phyloP scores from a whole-genome alignment of 768 basidiomycete species.

The Asterophora lycoperdoides region DNA sequence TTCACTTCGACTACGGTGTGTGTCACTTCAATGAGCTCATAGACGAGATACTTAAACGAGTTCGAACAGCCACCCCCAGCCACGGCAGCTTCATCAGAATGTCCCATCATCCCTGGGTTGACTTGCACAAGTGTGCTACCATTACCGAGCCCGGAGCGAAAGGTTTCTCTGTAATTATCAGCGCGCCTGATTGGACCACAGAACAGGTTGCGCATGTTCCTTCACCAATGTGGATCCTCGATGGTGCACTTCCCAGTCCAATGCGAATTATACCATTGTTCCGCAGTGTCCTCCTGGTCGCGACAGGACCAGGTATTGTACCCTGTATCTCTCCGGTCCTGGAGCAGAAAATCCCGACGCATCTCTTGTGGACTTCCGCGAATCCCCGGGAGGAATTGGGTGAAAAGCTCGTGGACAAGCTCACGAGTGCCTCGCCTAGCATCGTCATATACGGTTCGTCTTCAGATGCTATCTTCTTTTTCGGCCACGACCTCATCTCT shows the following conservation, averaged over 20 bases:
- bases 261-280: conserved; percentile 13
- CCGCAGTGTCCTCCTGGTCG: too few relatives aligned
- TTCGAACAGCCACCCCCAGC: conserved; percentile 34
- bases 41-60: background rate
- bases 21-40: background rate
- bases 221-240: conserved; percentile 51
- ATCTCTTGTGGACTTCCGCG: too few relatives aligned
- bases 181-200: conserved; percentile 54
- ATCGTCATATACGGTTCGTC: conserved; percentile 29
- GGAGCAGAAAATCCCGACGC: too few relatives aligned
- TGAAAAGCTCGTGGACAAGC: too few relatives aligned
- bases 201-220: conserved; percentile 50
- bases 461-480: conserved; percentile 8
- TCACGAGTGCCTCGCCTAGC: too few relatives aligned
- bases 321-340: too few relatives aligned
- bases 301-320: too few relatives aligned
- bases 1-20: conserved; percentile 22
- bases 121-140: conserved; percentile 59
- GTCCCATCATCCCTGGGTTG: conserved; percentile 43
- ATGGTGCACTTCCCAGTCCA: conserved; percentile 51
- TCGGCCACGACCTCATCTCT: too few relatives aligned
- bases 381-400: too few relatives aligned
- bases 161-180: conserved; percentile 55
- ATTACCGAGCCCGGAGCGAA: conserved; percentile 42
- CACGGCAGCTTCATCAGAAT: conserved; percentile 44